Conservation (phyloP, 2,329 filamentous ascomycete genomes). For the Aspergillus aculeatinus region DNA sequence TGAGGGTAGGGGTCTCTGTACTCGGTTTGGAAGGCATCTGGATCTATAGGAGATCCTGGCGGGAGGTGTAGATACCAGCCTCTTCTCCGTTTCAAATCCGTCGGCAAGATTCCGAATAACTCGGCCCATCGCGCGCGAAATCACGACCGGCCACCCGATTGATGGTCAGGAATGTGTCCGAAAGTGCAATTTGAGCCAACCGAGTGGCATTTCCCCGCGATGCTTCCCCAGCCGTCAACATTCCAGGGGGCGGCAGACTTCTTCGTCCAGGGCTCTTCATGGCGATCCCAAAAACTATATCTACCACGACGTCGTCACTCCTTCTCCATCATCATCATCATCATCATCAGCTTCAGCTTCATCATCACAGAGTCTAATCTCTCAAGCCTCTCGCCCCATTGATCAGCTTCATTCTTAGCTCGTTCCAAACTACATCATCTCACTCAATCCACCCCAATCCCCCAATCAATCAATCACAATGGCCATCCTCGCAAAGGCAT, state of each 20-base stretch:
- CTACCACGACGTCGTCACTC: constrained; percentile 1
- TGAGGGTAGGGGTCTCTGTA: neutral
- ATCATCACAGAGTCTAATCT: neutral
- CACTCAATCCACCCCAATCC: neutral
- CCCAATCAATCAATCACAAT: constrained; percentile 6
- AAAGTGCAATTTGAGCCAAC: neutral
- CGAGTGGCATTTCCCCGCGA: constrained; percentile 3
- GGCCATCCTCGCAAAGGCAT: constrained; percentile 2
- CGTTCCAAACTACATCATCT: neutral
- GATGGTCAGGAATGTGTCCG: neutral
- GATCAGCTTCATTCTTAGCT: neutral
- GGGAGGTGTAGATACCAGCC: neutral
- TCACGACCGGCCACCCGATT: neutral
- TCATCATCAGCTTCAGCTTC: neutral
- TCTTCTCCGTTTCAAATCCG: neutral
- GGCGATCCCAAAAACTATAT: constrained; percentile 11
- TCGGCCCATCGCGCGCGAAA: neutral
- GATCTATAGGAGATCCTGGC: neutral
- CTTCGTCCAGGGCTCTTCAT: neutral
- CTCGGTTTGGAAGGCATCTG: neutral
- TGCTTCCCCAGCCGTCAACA: constrained; percentile 9
- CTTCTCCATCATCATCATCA: neutral
- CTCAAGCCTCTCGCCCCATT: neutral
- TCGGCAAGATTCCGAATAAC: neutral
- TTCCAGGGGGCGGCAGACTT: constrained; percentile 14